Base-by-base conservation (phyloP, 768 basidiomycete genomes). In the Dendrothele bispora region DNA sequence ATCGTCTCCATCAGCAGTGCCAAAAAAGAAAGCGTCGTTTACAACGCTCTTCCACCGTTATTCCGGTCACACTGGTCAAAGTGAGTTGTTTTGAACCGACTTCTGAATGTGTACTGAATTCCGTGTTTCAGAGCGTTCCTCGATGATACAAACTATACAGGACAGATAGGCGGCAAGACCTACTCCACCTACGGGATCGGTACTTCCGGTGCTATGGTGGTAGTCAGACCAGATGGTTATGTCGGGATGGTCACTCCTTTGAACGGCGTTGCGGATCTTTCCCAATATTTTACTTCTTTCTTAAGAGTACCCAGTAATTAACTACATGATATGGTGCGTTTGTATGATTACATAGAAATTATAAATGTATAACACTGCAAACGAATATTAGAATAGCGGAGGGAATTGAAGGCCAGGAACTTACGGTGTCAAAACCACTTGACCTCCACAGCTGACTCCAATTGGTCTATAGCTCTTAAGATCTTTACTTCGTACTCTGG, bases 211-310 rank as follows among this genome's bases (percentile, higher is more conserved):
- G 78, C 73, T 8, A 55, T 82, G 10, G 73, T 82, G 7, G 66
- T 82, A 40, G 74, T 85, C 5, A 71, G 84, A 21, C 83, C 83
- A 7, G 84, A 84, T 55, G 86, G 85, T 14, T 86, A 85, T 48
- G 73, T 88, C 25, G 82, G 80, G 3, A 70, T 68, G 54, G 66
- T 87, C 26, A 71, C 71, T 2, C 75, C 84, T 0, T 62, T 86
- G 34, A 58, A 69, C 24, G 69, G 72, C n/a, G 53, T 70, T 7
- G 43, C 57, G 20, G 57, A 63, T 11, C 38, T 87, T 37, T 64
- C 71, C 26, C 18, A 20, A 1, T 86, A 86, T 55, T 80, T 87
- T 30, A 55, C 60, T 1, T 57, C 60, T 1, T 83, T 86, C 56
- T 62, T 76, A 60, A 47, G 60, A 20, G 25, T 34, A 1, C 24